Evolutionary conservation across 306 rosid species (phyloP), one percentile per base, ranked within the genome.

Genomic region (Lagenaria siceraria): DNA sequence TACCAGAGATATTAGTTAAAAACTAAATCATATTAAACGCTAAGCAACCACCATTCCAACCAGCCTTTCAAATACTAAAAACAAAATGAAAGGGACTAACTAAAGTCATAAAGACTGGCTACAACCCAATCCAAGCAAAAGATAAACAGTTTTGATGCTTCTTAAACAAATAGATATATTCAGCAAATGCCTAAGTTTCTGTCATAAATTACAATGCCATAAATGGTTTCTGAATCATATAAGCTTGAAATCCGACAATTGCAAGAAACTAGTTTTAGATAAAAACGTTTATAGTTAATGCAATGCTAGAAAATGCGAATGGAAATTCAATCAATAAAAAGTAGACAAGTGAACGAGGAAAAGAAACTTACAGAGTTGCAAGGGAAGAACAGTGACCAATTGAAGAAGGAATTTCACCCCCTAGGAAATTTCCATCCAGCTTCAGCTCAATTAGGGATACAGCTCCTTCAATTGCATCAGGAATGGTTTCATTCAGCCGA

Each of bases 401-500:
- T 73, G 97, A 84, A 29, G 80, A 78, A 71, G 97, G 97, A 77
- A 95, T 84, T 81, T 77, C 79, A 64, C 95, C 98, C 4, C 27
- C 62, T 5, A 95, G 88, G 53, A 82, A 81, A 87, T 95, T 95
- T 51, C 80, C 86, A 56, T 77, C 89, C 84, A 95, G 84, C 79
- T 81, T 84, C 81, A 95, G 80, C 49, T 88, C 89, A 82, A 84
- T 83, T 86, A 95, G 80, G 63, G 93, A 87, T 70, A 84, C 58
- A 18, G 90, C 91, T 33, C 90, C 93, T 35, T 92, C 91, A 81
- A 95, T 87, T 76, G 91, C 93, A 77, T 43, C 38, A 53, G 98
- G 97, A 52, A 95, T 87, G 80, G 87, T 84, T 82, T 96, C 97
- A 6, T 81, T 90, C 11, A 95, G 83, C 63, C 52, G 68, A 87